phyloP scores from a whole-genome alignment of 2,329 filamentous ascomycete genomes.

The Cordyceps fumosorosea region DNA sequence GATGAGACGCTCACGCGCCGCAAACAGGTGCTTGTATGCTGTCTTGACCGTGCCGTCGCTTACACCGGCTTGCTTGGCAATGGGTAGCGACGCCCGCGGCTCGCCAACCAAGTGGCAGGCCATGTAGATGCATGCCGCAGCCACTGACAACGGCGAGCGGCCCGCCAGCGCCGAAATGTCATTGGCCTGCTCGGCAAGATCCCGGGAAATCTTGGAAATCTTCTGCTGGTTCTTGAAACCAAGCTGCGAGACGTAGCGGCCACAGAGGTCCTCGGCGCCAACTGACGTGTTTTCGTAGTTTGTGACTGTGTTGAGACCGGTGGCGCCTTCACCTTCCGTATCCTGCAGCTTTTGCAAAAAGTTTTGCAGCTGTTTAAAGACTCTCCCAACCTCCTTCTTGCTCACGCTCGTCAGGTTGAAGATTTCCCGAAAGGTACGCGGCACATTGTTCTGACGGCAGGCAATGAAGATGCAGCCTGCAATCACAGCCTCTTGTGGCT shows the following conservation, averaged over 20 bases:
- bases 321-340: constrained; percentile 39
- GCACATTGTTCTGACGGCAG: constrained; percentile 80
- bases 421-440: constrained; percentile 90
- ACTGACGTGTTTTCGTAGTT: constrained; percentile 73
- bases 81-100: constrained; percentile 74
- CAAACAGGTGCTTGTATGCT: constrained; percentile 84
- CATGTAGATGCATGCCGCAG: constrained; percentile 96
- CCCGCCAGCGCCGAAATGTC: constrained; percentile 77
- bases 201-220: constrained; percentile 73
- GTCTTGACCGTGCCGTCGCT: constrained; percentile 96
- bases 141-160: constrained; percentile 87
- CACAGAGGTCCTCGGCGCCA: constrained; percentile 76
- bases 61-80: constrained; percentile 76
- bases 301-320: constrained; percentile 50
- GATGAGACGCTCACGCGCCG: constrained; percentile 66
- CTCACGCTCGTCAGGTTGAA: constrained; percentile 87
- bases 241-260: constrained; percentile 82
- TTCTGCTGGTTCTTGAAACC: constrained; percentile 63
- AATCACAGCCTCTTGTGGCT: constrained; percentile 87
- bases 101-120: constrained; percentile 80
- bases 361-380: constrained; percentile 87
- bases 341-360: constrained; percentile 74
- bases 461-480: constrained; percentile 97
- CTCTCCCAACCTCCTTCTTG: constrained; percentile 95
- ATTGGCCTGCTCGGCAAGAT: constrained; percentile 71